These are phyloP conservation scores for Aspergillus niger DNA, from an alignment of 2,329 filamentous ascomycete genomes.

Conservation along the genomic window DNA sequence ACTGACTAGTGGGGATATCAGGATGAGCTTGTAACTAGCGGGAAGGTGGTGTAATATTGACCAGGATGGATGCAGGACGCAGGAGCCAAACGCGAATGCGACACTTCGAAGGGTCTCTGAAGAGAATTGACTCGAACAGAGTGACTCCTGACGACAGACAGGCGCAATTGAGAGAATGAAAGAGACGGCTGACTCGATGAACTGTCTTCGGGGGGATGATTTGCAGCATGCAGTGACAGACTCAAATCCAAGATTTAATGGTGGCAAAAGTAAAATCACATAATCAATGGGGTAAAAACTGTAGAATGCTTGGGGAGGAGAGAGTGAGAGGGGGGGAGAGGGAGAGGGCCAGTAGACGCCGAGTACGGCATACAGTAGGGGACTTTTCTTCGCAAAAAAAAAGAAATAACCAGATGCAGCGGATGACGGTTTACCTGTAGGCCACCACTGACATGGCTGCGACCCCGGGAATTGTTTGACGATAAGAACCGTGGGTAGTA, in stretches of 20 bases:
- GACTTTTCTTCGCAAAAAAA: conserved; percentile 3
- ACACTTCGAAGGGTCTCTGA: conserved; percentile 20
- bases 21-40: conserved; percentile 40
- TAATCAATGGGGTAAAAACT: neutral
- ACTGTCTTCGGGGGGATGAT: conserved; percentile 20
- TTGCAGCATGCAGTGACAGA: conserved; percentile 24
- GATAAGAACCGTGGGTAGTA: neutral
- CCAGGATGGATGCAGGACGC: conserved; percentile 40
- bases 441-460: neutral
- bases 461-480: conserved; percentile 2
- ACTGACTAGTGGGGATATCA: conserved; percentile 32
- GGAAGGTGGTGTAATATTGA: conserved; percentile 42
- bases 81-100: conserved; percentile 32
- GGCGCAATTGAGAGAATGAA: conserved; percentile 1
- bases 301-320: neutral
- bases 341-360: neutral
- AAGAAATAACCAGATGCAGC: conserved; percentile 6
- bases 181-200: conserved; percentile 2
- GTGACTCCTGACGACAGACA: conserved; percentile 12
- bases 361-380: neutral
- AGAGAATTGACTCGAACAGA: conserved; percentile 18
- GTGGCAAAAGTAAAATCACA: neutral
- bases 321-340: neutral
- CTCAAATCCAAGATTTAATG: neutral
- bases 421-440: conserved; percentile 5